phyloP scores from a whole-genome alignment of 2,329 filamentous ascomycete species.

The Microdochium nivale region DNA sequence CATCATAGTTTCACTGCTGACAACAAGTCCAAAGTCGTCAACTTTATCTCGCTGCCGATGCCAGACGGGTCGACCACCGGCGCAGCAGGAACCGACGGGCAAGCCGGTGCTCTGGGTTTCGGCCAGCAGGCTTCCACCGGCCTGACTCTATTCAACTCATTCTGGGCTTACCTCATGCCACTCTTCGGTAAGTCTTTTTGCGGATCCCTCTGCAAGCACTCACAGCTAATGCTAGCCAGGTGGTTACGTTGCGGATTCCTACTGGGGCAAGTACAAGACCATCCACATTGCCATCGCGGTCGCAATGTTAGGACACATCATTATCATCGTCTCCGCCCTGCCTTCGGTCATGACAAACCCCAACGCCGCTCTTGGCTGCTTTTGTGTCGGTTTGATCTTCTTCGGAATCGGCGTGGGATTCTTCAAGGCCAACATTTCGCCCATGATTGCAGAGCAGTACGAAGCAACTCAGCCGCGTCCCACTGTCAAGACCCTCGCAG shows the following conservation, averaged over 20 bases:
- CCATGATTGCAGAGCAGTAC: slow-evolving; percentile 54
- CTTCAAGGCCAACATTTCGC: slow-evolving; percentile 61
- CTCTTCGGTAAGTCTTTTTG: slow-evolving; percentile 13
- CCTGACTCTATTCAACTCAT: slow-evolving; percentile 18
- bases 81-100: slow-evolving; percentile 26
- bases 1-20: background rate
- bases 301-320: slow-evolving; percentile 48
- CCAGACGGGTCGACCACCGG: slow-evolving; percentile 47
- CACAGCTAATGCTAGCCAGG: slow-evolving; percentile 13
- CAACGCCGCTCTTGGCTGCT: slow-evolving; percentile 43
- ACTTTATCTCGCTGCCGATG: slow-evolving; percentile 53
- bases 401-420: slow-evolving; percentile 57
- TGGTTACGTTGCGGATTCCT: slow-evolving; percentile 47
- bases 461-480: slow-evolving; percentile 34
- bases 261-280: slow-evolving; percentile 53
- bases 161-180: slow-evolving; percentile 22
- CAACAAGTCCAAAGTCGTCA: slow-evolving; percentile 30
- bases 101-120: slow-evolving; percentile 46
- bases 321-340: slow-evolving; percentile 50
- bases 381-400: slow-evolving; percentile 48
- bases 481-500: slow-evolving; percentile 36
- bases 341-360: slow-evolving; percentile 45
- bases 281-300: slow-evolving; percentile 49
- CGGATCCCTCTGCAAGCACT: background rate
- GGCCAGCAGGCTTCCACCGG: slow-evolving; percentile 17